phyloP scores from a whole-genome alignment of 139 green algal genomes.

The Auxenochlorella pyrenoidosa region DNA sequence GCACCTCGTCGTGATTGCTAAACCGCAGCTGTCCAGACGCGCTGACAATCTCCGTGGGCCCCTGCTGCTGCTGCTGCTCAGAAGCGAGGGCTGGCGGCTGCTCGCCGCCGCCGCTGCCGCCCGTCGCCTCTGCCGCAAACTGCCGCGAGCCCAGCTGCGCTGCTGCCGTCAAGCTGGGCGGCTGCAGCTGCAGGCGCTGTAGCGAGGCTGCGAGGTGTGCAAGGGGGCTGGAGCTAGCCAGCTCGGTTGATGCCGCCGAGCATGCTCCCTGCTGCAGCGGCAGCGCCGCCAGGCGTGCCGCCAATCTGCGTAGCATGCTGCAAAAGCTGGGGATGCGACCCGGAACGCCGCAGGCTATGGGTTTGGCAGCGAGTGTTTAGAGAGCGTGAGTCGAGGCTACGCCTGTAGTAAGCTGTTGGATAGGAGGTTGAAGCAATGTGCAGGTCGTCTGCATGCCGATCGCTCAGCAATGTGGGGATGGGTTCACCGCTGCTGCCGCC shows the following conservation, averaged over 20 bases:
- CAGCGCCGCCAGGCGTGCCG: neutral
- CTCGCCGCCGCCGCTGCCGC: slow-evolving; percentile 1
- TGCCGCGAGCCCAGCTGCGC: slow-evolving; percentile 4
- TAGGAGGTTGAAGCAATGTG: too few relatives aligned
- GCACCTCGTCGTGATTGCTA: neutral
- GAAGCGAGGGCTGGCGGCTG: neutral
- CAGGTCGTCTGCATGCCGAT: too few relatives aligned
- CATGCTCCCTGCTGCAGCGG: slow-evolving; percentile 3
- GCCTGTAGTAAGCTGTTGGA: too few relatives aligned
- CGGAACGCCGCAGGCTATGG: neutral
- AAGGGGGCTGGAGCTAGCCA: neutral
- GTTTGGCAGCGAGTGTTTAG: neutral
- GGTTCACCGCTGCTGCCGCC: too few relatives aligned
- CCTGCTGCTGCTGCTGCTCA: neutral
- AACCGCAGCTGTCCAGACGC: neutral
- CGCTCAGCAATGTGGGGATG: too few relatives aligned
- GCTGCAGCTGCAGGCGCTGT: slow-evolving; percentile 13
- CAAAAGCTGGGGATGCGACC: neutral
- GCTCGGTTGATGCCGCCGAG: neutral
- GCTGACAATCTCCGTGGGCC: neutral
- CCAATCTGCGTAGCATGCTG: slow-evolving; percentile 4
- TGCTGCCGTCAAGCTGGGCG: neutral
- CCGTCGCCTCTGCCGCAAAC: neutral
- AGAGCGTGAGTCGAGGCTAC: too few relatives aligned
- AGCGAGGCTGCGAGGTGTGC: neutral